Evolutionary conservation across 148 eudicot species (phyloP).

Genomic region (Rhododendron kiyosumense): DNA sequence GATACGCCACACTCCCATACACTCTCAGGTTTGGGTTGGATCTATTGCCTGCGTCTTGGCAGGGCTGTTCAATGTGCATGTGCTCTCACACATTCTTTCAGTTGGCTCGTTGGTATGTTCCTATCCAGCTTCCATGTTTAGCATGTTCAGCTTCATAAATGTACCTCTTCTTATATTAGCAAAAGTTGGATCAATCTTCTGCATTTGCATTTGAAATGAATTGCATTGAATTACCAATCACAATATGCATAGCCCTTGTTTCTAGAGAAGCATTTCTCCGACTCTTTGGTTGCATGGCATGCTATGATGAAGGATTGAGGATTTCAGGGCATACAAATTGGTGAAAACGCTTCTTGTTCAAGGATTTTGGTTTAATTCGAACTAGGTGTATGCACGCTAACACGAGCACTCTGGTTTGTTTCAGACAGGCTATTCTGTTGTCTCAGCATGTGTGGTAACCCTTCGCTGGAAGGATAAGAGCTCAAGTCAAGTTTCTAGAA

Average conservation of each 20-base stretch:
- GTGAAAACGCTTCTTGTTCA: not conserved
- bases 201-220: not conserved
- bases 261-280: not conserved
- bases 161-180: not conserved
- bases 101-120: conserved; percentile 91
- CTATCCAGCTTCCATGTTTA: not conserved
- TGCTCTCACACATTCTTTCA: conserved; percentile 87
- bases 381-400: conserved; percentile 15
- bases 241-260: not conserved
- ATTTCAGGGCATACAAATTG: not conserved
- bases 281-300: conserved; percentile 1
- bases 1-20: conserved; percentile 74
- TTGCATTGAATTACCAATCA: not conserved
- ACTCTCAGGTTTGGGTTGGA: conserved; percentile 95
- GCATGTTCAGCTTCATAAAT: conserved; percentile 7
- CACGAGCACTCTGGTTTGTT: conserved; percentile 16
- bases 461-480: conserved; percentile 73
- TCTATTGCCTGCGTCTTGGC: conserved; percentile 79
- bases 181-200: not conserved
- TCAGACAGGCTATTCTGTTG: conserved; percentile 97
- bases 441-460: conserved; percentile 86
- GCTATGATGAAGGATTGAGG: not conserved
- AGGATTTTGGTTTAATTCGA: not conserved
- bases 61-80: conserved; percentile 71
- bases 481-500: conserved; percentile 29